These are phyloP conservation scores for Detonula confervacea DNA, from an alignment of 352 stramenopile species.

Conservation along the genomic window DNA sequence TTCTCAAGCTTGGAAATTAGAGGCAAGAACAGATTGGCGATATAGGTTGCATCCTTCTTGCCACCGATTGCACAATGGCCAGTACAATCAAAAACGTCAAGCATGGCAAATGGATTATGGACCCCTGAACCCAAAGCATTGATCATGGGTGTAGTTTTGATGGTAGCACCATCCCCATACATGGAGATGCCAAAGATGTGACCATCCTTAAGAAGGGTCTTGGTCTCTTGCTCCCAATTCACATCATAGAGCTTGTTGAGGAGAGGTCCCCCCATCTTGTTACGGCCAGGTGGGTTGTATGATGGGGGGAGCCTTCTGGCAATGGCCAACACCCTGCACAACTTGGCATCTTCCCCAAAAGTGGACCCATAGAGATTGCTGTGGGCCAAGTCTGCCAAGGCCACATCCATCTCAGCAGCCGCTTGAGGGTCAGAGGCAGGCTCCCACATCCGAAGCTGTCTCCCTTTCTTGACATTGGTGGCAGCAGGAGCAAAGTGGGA, in stretches of 20 bases:
- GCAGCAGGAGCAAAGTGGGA: no score
- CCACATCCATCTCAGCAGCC: background rate
- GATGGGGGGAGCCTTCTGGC: background rate
- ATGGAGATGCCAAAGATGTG: constrained; percentile 5
- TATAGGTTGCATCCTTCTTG: constrained; percentile 24
- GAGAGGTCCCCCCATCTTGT: background rate
- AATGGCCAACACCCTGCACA: background rate
- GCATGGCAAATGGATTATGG: background rate
- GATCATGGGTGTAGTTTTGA: constrained; percentile 6
- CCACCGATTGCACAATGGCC: background rate
- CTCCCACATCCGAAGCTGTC: background rate
- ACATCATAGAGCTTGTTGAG: background rate
- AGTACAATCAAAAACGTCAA: constrained; percentile 18
- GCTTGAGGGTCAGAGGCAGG: background rate
- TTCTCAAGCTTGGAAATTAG: constrained; percentile 4
- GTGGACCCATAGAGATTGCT: background rate
- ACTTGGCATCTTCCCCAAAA: background rate
- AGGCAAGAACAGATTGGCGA: background rate
- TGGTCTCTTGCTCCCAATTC: background rate
- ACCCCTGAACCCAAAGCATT: background rate
- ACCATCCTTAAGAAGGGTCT: background rate
- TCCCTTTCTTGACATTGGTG: no score
- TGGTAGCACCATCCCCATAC: constrained; percentile 21
- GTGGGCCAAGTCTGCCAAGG: background rate
- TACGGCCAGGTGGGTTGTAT: background rate